These are phyloP conservation scores for Aureobasidium namibiae DNA, from an alignment of 2,329 filamentous ascomycete genomes.

Conservation along the genomic window DNA sequence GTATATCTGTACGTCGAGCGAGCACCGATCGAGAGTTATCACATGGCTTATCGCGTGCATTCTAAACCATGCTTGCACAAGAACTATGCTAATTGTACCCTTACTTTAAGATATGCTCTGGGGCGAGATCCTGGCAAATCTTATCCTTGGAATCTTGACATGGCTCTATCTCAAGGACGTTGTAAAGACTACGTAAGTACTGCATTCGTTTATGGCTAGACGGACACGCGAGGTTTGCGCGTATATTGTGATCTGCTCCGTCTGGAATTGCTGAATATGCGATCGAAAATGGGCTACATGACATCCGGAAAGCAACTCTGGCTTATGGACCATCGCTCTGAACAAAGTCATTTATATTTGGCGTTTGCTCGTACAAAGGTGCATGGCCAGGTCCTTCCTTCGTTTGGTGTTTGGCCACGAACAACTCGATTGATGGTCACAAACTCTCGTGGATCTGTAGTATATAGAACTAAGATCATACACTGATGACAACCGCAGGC, in stretches of 20 bases:
- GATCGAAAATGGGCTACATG: background rate
- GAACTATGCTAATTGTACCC: too few species aligned
- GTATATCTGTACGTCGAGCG: constrained; percentile 20
- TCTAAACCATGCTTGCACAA: too few species aligned
- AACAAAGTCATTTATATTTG: background rate
- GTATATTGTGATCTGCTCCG: background rate
- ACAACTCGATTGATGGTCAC: background rate
- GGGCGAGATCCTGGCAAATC: constrained; percentile 33
- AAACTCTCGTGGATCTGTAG: background rate
- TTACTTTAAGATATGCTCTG: constrained; percentile 34
- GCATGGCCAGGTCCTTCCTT: background rate
- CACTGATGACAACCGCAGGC: background rate
- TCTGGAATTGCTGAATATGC: background rate
- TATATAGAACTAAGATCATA: background rate
- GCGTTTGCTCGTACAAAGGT: too few species aligned
- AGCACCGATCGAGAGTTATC: too few species aligned
- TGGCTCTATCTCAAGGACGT: constrained; percentile 25
- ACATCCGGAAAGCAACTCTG: background rate
- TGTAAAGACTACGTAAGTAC: constrained; percentile 5
- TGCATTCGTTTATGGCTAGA: background rate
- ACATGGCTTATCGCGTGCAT: too few species aligned
- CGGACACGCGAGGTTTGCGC: background rate
- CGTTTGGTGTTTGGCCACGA: background rate
- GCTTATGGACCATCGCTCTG: background rate
- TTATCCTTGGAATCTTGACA: constrained; percentile 35